These are phyloP conservation scores for Talaromyces pinophilus DNA, from an alignment of 2,329 filamentous ascomycete species.

Conservation along the genomic window DNA sequence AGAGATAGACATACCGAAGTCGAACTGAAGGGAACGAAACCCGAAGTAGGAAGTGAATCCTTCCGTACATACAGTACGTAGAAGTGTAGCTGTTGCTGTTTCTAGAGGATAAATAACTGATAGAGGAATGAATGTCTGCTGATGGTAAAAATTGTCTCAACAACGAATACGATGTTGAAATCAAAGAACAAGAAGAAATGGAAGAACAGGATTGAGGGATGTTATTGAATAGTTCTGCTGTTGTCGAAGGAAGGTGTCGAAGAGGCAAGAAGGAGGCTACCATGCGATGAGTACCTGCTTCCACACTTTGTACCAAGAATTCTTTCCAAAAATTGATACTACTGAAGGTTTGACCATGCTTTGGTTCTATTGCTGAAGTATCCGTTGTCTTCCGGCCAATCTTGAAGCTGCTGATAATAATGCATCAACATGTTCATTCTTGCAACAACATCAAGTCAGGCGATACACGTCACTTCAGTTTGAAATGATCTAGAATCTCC, in stretches of 20 bases:
- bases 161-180: too few relatives aligned
- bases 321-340: neutral
- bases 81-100: neutral
- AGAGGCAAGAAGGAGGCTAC: slow-evolving; percentile 4
- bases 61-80: slow-evolving; percentile 20
- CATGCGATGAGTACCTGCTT: neutral
- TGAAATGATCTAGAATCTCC: neutral
- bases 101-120: neutral
- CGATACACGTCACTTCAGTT: neutral
- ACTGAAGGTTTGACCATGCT: neutral
- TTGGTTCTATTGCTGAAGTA: slow-evolving; percentile 2
- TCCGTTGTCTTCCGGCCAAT: neutral
- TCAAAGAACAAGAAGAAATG: neutral
- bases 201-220: neutral
- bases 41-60: slow-evolving; percentile 20
- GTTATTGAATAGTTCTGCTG: too few relatives aligned
- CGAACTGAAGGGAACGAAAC: slow-evolving; percentile 18
- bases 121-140: neutral
- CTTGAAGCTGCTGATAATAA: neutral
- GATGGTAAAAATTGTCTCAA: neutral
- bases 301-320: neutral
- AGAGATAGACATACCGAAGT: neutral
- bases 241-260: neutral
- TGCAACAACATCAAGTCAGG: neutral
- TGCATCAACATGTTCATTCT: neutral